These are phyloP conservation scores for Pseudocercospora macadamiae DNA, from an alignment of 2,329 filamentous ascomycete genomes.

Conservation along the genomic window DNA sequence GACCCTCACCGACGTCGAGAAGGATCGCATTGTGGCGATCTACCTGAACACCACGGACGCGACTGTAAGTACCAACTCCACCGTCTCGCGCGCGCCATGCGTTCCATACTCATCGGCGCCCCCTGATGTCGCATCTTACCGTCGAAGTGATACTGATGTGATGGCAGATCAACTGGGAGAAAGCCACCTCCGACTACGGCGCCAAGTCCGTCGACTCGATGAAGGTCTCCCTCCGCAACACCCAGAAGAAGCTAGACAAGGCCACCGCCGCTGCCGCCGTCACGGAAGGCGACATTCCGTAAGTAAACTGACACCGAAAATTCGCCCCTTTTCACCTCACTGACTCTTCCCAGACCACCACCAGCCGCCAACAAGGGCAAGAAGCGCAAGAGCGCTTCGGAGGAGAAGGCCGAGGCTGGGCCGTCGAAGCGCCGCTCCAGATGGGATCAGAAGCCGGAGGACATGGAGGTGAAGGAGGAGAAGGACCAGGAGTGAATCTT, in stretches of 20 bases:
- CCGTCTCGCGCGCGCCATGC: background rate
- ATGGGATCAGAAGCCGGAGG: conserved; percentile 45
- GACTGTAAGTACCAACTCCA: conserved; percentile 12
- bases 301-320: background rate
- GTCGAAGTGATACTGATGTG: background rate
- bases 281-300: conserved; percentile 9
- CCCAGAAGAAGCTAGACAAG: conserved; percentile 35
- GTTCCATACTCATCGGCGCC: background rate
- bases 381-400: conserved; percentile 34
- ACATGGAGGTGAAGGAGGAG: conserved; percentile 54
- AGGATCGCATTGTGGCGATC: conserved; percentile 34
- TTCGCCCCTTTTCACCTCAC: background rate
- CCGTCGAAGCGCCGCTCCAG: conserved; percentile 32
- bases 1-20: conserved; percentile 33
- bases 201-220: conserved; percentile 32
- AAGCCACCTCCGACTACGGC: conserved; percentile 32
- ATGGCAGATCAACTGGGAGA: conserved; percentile 34
- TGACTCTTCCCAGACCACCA: background rate
- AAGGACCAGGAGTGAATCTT: no score
- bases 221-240: conserved; percentile 26
- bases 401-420: background rate
- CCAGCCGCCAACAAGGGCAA: conserved; percentile 21
- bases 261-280: conserved; percentile 24
- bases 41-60: conserved; percentile 30
- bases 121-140: background rate